These are phyloP conservation scores for Apiotrichum montevideense DNA, from an alignment of 1,284 basidiomycete genomes.

Conservation along the genomic window DNA sequence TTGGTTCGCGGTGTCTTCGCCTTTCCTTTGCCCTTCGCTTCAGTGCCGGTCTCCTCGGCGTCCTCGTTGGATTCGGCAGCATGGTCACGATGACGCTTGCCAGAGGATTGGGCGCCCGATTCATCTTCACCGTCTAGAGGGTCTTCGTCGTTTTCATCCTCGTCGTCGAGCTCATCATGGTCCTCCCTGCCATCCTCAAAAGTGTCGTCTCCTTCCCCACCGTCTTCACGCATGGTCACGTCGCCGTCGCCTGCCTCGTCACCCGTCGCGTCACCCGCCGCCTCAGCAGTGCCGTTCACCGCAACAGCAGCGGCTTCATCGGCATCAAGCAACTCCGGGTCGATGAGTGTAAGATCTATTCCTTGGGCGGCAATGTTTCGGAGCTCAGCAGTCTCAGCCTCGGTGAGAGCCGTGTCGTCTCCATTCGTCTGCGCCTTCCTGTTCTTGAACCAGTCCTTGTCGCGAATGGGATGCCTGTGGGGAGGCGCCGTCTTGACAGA, in stretches of 20 bases:
- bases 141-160: conserved; percentile 12
- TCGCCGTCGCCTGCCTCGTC: conserved; percentile 1
- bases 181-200: not conserved
- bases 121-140: not conserved
- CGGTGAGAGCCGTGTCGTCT: not conserved
- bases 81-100: too few species aligned
- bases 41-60: not conserved
- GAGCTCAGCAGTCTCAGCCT: not conserved
- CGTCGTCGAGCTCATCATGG: not conserved
- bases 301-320: too few species aligned
- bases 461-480: not conserved
- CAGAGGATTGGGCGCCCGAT: not conserved
- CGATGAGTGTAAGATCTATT: conserved; percentile 6
- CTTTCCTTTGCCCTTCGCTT: not conserved
- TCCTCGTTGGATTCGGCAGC: too few species aligned
- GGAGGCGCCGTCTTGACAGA: not conserved
- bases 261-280: not conserved
- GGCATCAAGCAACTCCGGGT: conserved; percentile 1
- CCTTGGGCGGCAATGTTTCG: not conserved
- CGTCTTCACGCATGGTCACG: too few species aligned
- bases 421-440: not conserved
- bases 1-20: too few species aligned
- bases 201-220: conserved; percentile 11
- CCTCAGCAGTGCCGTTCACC: not conserved
- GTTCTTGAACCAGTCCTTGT: not conserved